Base-by-base conservation (phyloP, 768 basidiomycete species). In the Lepiota brunneoincarnata region DNA sequence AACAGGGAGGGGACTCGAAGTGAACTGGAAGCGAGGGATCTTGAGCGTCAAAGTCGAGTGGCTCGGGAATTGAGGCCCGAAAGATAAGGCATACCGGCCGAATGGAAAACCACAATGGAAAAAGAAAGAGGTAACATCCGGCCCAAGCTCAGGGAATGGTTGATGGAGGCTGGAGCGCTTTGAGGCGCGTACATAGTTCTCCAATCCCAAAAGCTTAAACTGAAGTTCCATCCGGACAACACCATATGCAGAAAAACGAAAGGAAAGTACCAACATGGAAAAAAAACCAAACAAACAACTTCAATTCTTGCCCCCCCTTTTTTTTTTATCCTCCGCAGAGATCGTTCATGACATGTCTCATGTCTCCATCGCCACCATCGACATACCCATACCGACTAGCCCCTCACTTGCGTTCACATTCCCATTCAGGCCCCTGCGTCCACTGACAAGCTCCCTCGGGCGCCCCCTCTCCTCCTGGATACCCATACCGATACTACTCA, bases 321-420 rank as follows among this genome's bases (percentile, higher is more conserved):
- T 11, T 11, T 38, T 15, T 50, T 23, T 2, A 50, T 36, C 34
- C 20, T 39, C 35, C 55, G 40, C 48, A 37, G 26, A 21, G 42
- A 50, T 18, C 43, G 37, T 31, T 42, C 49, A 51, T 28, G 36
- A 21, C 49, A n/a, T 37, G 18, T 36, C 5, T 57, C 56, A 66
- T 31, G 59, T 57, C 38, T 63, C 59, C 66, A 64, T 65, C 58
- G 62, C 56, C 54, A 63, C 64, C 51, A 51, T 56, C 1, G 31
- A 10, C 31, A 31, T 10, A 3, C 31, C 31, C 31, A 31, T 31
- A 6, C 31, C 31, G 31, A 31, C 31, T 31, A 31, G 7, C 11
- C 31, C 31, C 31, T 55, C 49, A 24, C 36, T 53, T 49, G 52
- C 44, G 36, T 65, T 61, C 39, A 37, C 39, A 23, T 24, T 39